A percentile compares a stretch with the other conserved stretches of the same genome.
Conservation (phyloP, 2,329 filamentous ascomycete genomes). For the Venturiaceae sp. region DNA sequence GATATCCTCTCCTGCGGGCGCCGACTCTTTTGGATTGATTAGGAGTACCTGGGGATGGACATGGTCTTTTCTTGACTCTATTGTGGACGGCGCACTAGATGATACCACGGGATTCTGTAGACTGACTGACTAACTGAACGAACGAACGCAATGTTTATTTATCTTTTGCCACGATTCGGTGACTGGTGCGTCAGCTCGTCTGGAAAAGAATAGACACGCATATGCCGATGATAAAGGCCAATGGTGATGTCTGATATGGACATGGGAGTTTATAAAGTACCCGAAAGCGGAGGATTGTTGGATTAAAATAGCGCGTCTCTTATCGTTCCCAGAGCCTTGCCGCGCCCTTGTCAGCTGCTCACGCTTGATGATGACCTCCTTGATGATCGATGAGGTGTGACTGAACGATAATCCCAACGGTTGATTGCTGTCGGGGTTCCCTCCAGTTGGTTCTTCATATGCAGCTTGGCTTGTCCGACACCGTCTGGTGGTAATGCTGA, state of each 20-base stretch:
- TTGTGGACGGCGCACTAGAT: too few species aligned
- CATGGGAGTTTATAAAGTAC: background rate
- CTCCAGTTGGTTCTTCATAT: background rate
- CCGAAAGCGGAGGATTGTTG: background rate
- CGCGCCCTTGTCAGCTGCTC: background rate
- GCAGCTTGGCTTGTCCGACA: background rate
- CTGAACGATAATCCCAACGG: background rate
- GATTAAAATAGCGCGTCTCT: background rate
- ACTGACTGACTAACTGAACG: too few species aligned
- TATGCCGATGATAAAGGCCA: too few species aligned
- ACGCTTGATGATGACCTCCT: background rate
- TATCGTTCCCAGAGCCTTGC: background rate
- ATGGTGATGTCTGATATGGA: background rate
- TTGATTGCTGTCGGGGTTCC: background rate
- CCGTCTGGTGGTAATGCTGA: slow-evolving; percentile 3
- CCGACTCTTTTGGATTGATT: background rate
- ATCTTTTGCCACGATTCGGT: background rate
- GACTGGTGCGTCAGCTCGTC: background rate
- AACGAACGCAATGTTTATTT: too few species aligned
- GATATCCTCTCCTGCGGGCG: background rate
- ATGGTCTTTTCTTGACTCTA: too few species aligned
- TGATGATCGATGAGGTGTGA: background rate
- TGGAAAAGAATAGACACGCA: too few species aligned
- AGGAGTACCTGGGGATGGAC: too few species aligned
- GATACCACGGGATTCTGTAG: background rate